Evolutionary conservation across 352 stramenopile genomes (phyloP).

Genomic region (Pythium volutum): DNA sequence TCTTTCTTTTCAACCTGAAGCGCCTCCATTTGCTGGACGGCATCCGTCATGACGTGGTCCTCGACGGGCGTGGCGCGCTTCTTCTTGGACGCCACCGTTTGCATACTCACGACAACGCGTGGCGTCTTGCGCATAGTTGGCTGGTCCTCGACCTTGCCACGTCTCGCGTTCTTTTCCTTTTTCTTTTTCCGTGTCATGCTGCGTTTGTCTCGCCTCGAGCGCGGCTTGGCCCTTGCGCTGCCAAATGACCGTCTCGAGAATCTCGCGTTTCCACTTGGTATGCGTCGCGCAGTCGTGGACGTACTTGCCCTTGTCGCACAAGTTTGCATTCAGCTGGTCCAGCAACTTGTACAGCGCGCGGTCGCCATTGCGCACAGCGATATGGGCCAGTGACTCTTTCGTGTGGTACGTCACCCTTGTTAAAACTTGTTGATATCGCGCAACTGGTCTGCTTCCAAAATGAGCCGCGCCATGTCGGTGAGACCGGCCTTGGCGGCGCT

Average conservation of each 20-base stretch:
- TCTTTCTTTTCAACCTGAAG: background rate
- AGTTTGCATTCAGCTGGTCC: background rate
- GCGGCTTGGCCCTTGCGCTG: background rate
- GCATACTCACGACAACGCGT: no score
- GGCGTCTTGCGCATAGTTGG: no score
- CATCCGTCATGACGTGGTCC: background rate
- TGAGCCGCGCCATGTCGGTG: slow-evolving; percentile 5
- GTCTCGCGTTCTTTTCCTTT: background rate
- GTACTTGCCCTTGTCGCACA: slow-evolving; percentile 10
- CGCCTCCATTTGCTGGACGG: background rate
- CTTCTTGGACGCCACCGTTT: background rate
- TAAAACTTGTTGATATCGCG: slow-evolving; percentile 15
- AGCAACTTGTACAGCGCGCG: background rate
- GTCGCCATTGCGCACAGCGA: background rate
- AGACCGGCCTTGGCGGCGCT: slow-evolving; percentile 5
- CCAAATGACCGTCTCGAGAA: background rate
- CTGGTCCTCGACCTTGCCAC: no score
- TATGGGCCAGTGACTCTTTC: slow-evolving; percentile 1
- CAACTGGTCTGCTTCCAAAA: slow-evolving; percentile 7
- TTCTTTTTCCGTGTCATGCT: background rate
- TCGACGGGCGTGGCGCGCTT: background rate
- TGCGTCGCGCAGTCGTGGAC: background rate
- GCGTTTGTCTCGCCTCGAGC: background rate
- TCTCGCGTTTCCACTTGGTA: background rate
- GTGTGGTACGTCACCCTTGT: slow-evolving; percentile 1